A percentile compares a stretch with the other conserved stretches of the same genome.
Conservation (phyloP, 192 early-diverging fungal genomes). For the Coemansia biformis region DNA sequence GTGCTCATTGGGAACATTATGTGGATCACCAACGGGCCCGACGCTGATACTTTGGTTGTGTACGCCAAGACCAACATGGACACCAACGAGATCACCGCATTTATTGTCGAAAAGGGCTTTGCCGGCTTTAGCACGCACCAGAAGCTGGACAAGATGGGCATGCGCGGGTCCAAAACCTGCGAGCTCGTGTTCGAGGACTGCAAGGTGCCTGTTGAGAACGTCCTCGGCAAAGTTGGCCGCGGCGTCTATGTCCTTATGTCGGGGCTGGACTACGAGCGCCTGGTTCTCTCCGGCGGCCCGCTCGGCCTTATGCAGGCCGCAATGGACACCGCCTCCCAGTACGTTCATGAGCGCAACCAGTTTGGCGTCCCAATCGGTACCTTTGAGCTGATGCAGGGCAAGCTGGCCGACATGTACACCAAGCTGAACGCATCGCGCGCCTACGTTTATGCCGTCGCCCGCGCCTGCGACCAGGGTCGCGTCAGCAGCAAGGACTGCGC, state of each 20-base stretch:
- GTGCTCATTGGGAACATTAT: constrained; percentile 86
- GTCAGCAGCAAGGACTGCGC: constrained; percentile 89
- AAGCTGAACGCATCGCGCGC: constrained; percentile 84
- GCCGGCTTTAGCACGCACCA: constrained; percentile 78
- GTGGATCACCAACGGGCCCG: constrained; percentile 97
- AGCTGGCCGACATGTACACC: constrained; percentile 97
- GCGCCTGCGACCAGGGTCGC: constrained; percentile 76
- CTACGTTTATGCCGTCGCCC: constrained; percentile 85
- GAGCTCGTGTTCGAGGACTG: constrained; percentile 93
- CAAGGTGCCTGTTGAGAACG: constrained; percentile 83
- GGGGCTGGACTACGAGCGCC: constrained; percentile 84
- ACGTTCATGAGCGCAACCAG: constrained; percentile 83
- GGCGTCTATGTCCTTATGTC: constrained; percentile 96
- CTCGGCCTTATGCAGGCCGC: constrained; percentile 87
- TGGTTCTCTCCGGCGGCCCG: constrained; percentile 86
- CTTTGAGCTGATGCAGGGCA: constrained; percentile 92
- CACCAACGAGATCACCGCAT: constrained; percentile 90
- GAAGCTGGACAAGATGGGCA: constrained; percentile 93
- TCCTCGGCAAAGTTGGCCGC: constrained; percentile 73
- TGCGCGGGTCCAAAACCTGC: constrained; percentile 94
- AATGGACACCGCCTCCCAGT: constrained; percentile 76
- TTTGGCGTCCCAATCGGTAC: constrained; percentile 79
- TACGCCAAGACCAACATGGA: constrained; percentile 84
- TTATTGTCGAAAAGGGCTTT: constrained; percentile 83
- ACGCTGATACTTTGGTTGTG: constrained; percentile 83